A percentile compares a stretch with the other conserved stretches of the same genome.
Evolutionary conservation across 169 alveolate genomes (phyloP).

Genomic region (Plasmodium gonderi): DNA sequence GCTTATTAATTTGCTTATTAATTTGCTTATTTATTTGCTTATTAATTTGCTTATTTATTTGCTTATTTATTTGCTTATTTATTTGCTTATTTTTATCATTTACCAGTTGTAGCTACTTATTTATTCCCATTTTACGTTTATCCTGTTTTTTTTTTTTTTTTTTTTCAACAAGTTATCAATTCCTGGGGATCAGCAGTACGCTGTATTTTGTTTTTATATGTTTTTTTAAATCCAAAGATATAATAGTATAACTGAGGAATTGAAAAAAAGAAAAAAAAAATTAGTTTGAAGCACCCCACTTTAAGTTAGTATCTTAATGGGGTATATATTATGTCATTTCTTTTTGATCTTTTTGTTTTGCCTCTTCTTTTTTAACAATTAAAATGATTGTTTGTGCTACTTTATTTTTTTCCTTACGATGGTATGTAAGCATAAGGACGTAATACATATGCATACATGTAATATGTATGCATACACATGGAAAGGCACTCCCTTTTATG

Average conservation of each 20-base stretch:
- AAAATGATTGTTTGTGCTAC: background rate
- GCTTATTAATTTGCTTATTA: too few relatives aligned
- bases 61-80: too few relatives aligned
- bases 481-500: background rate
- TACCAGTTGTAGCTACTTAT: too few relatives aligned
- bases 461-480: background rate
- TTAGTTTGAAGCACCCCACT: background rate
- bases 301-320: background rate
- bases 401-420: background rate
- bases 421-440: background rate
- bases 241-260: background rate
- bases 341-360: background rate
- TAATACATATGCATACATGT: background rate
- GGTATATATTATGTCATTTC: too few relatives aligned
- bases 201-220: background rate
- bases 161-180: background rate
- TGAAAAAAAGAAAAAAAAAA: background rate
- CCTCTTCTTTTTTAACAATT: background rate
- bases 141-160: background rate
- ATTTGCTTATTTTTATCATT: too few relatives aligned
- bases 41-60: too few relatives aligned
- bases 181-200: background rate
- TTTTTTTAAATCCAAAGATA: background rate
- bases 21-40: too few relatives aligned
- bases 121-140: background rate